Conservation (phyloP, 2,329 filamentous ascomycete genomes). For the Botrytis fragariae region DNA sequence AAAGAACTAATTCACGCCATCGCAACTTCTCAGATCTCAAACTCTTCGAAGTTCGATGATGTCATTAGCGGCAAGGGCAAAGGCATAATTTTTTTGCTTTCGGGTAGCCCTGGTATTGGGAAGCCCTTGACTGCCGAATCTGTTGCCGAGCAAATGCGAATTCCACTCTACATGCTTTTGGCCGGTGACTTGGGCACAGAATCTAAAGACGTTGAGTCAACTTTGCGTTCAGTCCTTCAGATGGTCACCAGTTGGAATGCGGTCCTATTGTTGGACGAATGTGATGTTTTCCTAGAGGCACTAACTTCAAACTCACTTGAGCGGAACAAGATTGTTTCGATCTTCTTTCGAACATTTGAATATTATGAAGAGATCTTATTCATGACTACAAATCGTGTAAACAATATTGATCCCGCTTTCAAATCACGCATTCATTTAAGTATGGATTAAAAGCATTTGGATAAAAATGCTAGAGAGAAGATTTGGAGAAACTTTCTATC, state of each 20-base stretch:
- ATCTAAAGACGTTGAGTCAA: constrained; percentile 29
- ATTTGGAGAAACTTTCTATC: constrained; percentile 32
- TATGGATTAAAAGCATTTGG: constrained; percentile 33
- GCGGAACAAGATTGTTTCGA: constrained; percentile 43
- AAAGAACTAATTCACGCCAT: constrained; percentile 53
- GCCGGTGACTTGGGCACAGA: constrained; percentile 49
- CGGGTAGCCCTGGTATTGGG: constrained; percentile 49
- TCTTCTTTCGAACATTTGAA: constrained; percentile 41
- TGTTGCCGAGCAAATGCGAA: constrained; percentile 30
- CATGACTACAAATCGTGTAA: constrained; percentile 40
- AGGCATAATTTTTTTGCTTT: constrained; percentile 50
- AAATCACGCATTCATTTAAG: constrained; percentile 39
- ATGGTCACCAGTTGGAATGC: constrained; percentile 73
- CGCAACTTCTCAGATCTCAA: constrained; percentile 47
- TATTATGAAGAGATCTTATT: constrained; percentile 44
- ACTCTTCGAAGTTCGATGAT: constrained; percentile 47
- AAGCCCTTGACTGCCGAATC: constrained; percentile 35
- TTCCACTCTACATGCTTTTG: constrained; percentile 37
- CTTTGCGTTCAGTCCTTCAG: constrained; percentile 59
- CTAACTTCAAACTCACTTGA: constrained; percentile 38
- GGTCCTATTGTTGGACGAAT: constrained; percentile 69
- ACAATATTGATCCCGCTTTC: constrained; percentile 39
- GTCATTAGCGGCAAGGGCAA: constrained; percentile 52
- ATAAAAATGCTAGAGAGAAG: constrained; percentile 25
- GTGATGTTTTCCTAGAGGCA: constrained; percentile 54